A percentile compares a stretch with the other conserved stretches of the same genome.
Evolutionary conservation across 176 grass and related monocot species (phyloP).

Genomic region (Oryza meridionalis): DNA sequence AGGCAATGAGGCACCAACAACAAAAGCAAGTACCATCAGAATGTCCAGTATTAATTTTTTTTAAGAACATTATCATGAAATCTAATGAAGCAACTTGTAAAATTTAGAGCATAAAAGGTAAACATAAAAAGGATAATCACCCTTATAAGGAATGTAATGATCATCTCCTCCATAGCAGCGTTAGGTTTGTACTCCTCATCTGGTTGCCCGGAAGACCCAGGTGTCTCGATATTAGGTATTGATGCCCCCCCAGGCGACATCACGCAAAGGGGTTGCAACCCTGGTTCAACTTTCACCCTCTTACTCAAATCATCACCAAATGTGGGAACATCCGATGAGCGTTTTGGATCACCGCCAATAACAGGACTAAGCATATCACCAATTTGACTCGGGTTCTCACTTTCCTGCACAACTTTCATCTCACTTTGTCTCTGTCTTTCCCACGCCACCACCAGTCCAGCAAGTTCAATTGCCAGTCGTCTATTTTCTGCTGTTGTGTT

Average conservation of each 20-base stretch:
- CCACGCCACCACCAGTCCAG: conserved; percentile 97
- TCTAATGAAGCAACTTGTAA: conserved; percentile 1
- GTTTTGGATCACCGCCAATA: conserved; percentile 68
- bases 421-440: conserved; percentile 96
- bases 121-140: conserved; percentile 41
- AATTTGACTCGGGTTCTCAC: conserved; percentile 67
- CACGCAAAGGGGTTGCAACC: conserved; percentile 89
- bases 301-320: conserved; percentile 93
- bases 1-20: neutral
- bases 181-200: conserved; percentile 99
- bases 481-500: conserved; percentile 94
- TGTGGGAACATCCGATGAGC: conserved; percentile 54
- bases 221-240: conserved; percentile 92
- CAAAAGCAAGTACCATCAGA: neutral
- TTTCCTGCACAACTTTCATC: conserved; percentile 79
- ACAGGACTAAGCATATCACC: conserved; percentile 70
- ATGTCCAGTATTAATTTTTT: neutral
- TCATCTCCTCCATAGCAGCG: conserved; percentile 99
- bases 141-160: conserved; percentile 99
- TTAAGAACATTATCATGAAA: conserved; percentile 13
- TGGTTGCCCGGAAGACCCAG: conserved; percentile 82
- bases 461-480: conserved; percentile 97
- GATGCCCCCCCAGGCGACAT: conserved; percentile 93
- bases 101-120: conserved; percentile 1
- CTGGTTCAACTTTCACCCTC: conserved; percentile 94